Conservation (phyloP, 73 alveolate species). For the Tetrahymena borealis region DNA sequence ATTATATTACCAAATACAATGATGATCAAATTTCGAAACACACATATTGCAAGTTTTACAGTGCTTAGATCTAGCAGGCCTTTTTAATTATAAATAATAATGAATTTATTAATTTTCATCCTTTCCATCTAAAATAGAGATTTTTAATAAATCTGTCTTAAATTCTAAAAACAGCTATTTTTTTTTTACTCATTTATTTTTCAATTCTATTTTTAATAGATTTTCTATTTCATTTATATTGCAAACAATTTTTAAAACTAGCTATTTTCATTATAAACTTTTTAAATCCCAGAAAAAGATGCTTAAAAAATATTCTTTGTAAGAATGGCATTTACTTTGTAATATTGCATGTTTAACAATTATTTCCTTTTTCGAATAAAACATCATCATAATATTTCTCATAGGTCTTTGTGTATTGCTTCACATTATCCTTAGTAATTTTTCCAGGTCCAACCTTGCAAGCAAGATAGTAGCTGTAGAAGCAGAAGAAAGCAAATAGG, state of each 20-base stretch:
- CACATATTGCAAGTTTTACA: conserved; percentile 75
- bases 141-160: too few relatives aligned
- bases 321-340: conserved; percentile 1
- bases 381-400: conserved; percentile 32
- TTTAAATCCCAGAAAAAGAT: too few relatives aligned
- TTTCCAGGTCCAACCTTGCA: conserved; percentile 34
- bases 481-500: conserved; percentile 25
- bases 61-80: conserved; percentile 72
- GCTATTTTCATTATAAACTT: too few relatives aligned
- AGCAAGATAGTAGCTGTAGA: conserved; percentile 24
- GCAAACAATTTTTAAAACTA: neutral
- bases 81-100: conserved; percentile 41
- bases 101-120: conserved; percentile 42
- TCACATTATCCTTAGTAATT: conserved; percentile 1
- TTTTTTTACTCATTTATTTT: too few relatives aligned
- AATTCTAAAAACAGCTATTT: too few relatives aligned
- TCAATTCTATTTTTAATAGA: too few relatives aligned
- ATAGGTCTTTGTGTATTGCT: conserved; percentile 7
- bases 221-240: neutral
- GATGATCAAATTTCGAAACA: conserved; percentile 83
- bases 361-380: conserved; percentile 14
- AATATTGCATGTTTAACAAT: conserved; percentile 20
- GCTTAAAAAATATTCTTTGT: too few relatives aligned
- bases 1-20: conserved; percentile 63
- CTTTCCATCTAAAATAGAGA: too few relatives aligned